These are phyloP conservation scores for Schizochytrium sp. DNA, from an alignment of 108 stramenopile genomes.

Conservation along the genomic window DNA sequence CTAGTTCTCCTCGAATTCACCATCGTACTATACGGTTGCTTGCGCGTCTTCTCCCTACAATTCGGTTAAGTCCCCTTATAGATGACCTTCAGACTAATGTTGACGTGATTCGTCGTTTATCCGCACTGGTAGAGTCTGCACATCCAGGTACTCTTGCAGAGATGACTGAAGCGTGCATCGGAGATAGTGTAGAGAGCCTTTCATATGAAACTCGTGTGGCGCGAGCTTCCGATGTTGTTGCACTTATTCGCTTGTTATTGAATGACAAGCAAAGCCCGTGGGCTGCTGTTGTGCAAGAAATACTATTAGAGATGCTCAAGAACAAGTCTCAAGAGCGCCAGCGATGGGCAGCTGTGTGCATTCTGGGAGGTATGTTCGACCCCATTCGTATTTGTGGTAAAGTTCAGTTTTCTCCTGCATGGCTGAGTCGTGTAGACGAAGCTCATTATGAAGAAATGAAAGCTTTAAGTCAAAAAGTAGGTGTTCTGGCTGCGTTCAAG, in stretches of 20 bases:
- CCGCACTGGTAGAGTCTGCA: not conserved
- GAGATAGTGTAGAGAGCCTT: not conserved
- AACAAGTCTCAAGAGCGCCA: not conserved
- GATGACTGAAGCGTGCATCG: not conserved
- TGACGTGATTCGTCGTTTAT: not conserved
- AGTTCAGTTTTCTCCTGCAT: slow-evolving; percentile 43
- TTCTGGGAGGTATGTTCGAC: slow-evolving; percentile 31
- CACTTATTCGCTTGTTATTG: not conserved
- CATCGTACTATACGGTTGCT: slow-evolving; percentile 42
- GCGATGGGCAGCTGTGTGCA: slow-evolving; percentile 35
- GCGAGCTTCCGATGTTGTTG: not conserved
- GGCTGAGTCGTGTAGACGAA: slow-evolving; percentile 17
- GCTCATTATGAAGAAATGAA: not conserved
- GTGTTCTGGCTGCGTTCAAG: slow-evolving; percentile 3
- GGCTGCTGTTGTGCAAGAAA: not conserved
- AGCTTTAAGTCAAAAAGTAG: slow-evolving; percentile 14
- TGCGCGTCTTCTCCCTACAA: slow-evolving; percentile 31
- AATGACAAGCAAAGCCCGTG: not conserved
- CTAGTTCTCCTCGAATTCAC: slow-evolving; percentile 18
- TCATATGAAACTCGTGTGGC: not conserved
- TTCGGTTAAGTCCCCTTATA: not conserved
- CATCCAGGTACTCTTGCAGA: slow-evolving; percentile 13
- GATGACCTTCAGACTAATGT: not conserved
- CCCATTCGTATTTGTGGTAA: slow-evolving; percentile 43
- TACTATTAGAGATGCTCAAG: not conserved